These are phyloP conservation scores for Aureobasidium mangrovei DNA, from an alignment of 2,329 filamentous ascomycete genomes.

Conservation along the genomic window DNA sequence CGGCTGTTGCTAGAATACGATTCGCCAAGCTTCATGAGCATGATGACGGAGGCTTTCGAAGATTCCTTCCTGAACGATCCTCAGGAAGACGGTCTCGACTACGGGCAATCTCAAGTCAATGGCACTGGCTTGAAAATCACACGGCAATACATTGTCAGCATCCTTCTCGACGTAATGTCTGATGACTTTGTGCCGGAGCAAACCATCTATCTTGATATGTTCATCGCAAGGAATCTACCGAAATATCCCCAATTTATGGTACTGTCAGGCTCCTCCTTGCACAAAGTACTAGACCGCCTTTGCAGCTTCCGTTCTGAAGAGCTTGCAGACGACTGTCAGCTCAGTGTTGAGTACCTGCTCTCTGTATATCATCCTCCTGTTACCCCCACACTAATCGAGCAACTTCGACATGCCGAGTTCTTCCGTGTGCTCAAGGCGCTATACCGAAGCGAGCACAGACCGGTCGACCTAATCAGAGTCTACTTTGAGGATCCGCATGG, in stretches of 20 bases:
- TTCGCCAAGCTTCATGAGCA: slow-evolving; percentile 84
- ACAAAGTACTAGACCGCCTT: slow-evolving; percentile 69
- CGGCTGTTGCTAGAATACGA: slow-evolving; percentile 80
- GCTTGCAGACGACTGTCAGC: slow-evolving; percentile 83
- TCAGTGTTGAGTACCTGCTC: slow-evolving; percentile 92
- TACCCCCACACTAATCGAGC: slow-evolving; percentile 62
- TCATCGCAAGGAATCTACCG: slow-evolving; percentile 86
- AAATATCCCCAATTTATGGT: slow-evolving; percentile 96
- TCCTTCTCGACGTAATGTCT: slow-evolving; percentile 84
- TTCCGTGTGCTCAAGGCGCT: slow-evolving; percentile 86
- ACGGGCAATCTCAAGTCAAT: slow-evolving; percentile 26
- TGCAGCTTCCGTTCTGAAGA: slow-evolving; percentile 76
- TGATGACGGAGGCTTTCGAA: slow-evolving; percentile 94
- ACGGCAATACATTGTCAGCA: slow-evolving; percentile 85
- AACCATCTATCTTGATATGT: slow-evolving; percentile 96
- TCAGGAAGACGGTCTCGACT: slow-evolving; percentile 52
- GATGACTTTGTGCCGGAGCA: slow-evolving; percentile 68
- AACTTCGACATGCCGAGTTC: slow-evolving; percentile 73
- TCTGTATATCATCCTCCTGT: slow-evolving; percentile 90
- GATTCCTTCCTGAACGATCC: slow-evolving; percentile 85
- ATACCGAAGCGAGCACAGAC: slow-evolving; percentile 72
- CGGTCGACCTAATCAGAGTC: slow-evolving; percentile 64
- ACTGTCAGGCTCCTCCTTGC: slow-evolving; percentile 75
- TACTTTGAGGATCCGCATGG: slow-evolving; percentile 82
- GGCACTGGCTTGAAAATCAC: slow-evolving; percentile 39